Conservation (phyloP, 2,329 filamentous ascomycete genomes). For the Aspergillus uvarum region DNA sequence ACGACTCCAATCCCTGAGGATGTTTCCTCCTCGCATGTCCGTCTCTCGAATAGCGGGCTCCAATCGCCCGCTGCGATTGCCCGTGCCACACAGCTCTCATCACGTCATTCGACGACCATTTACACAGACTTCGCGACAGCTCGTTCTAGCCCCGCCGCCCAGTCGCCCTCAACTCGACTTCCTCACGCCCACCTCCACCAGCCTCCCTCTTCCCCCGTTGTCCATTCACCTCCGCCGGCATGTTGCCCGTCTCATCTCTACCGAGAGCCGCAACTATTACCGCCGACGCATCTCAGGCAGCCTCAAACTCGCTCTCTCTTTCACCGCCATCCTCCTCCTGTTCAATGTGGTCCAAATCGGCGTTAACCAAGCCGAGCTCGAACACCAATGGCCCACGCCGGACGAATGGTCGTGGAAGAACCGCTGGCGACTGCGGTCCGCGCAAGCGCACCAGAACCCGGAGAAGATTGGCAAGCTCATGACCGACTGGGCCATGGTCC, state of each 20-base stretch:
- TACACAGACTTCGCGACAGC: slow-evolving; percentile 56
- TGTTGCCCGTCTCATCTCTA: slow-evolving; percentile 73
- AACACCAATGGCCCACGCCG: slow-evolving; percentile 76
- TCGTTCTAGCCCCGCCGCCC: slow-evolving; percentile 51
- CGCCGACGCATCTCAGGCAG: slow-evolving; percentile 61
- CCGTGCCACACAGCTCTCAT: slow-evolving; percentile 22
- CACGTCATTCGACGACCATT: slow-evolving; percentile 50
- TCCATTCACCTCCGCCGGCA: slow-evolving; percentile 54
- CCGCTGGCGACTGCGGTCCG: slow-evolving; percentile 66
- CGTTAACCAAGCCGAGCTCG: slow-evolving; percentile 70
- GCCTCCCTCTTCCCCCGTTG: slow-evolving; percentile 49
- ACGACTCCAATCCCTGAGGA: slow-evolving; percentile 13
- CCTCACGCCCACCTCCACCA: slow-evolving; percentile 56
- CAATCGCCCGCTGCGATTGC: slow-evolving; percentile 38
- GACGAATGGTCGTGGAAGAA: slow-evolving; percentile 76
- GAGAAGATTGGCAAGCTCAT: slow-evolving; percentile 54
- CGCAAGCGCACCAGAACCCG: slow-evolving; percentile 59
- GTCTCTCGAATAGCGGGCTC: slow-evolving; percentile 42
- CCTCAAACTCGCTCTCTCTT: slow-evolving; percentile 67
- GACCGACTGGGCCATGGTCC: slow-evolving; percentile 69
- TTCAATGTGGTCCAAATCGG: slow-evolving; percentile 63
- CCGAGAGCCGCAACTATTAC: slow-evolving; percentile 57
- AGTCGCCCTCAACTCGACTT: slow-evolving; percentile 65
- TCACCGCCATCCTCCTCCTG: slow-evolving; percentile 65
- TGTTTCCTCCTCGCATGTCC: slow-evolving; percentile 37